Percentiles rank a stretch among this genome's conserved stretches.
Evolutionary conservation across 2,329 filamentous ascomycete species (phyloP).

Genomic region (Pseudogymnoascus sp.): DNA sequence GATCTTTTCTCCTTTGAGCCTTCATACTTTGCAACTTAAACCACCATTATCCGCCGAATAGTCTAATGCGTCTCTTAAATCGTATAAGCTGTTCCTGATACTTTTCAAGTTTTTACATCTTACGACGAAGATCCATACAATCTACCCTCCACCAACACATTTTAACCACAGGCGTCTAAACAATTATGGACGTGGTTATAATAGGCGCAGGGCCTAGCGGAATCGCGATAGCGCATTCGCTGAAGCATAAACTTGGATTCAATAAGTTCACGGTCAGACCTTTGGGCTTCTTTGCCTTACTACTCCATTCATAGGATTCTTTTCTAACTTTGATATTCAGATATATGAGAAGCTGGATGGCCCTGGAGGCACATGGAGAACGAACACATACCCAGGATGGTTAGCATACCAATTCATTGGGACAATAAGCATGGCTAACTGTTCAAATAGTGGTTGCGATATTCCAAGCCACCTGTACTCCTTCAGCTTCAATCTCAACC

Average conservation of each 20-base stretch:
- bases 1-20: background rate
- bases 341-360: slow-evolving; percentile 28
- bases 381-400: slow-evolving; percentile 29
- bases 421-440: background rate
- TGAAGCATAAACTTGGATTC: slow-evolving; percentile 27
- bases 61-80: background rate
- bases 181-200: slow-evolving; percentile 21
- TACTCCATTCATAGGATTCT: background rate
- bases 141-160: background rate
- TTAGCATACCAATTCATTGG: slow-evolving; percentile 8
- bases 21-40: background rate
- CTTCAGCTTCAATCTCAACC: slow-evolving; percentile 35
- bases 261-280: slow-evolving; percentile 20
- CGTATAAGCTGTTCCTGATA: background rate
- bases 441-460: slow-evolving; percentile 19
- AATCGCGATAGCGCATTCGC: slow-evolving; percentile 27
- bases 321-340: background rate
- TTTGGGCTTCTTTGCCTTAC: background rate
- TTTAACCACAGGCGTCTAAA: background rate
- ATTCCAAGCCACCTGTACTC: slow-evolving; percentile 35
- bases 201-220: slow-evolving; percentile 29
- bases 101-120: background rate
- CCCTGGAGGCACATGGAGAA: slow-evolving; percentile 26
- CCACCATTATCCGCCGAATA: background rate
- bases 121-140: background rate